These are phyloP conservation scores for Zelopaecilomyces penicillatus DNA, from an alignment of 2,329 filamentous ascomycete species.

Conservation along the genomic window DNA sequence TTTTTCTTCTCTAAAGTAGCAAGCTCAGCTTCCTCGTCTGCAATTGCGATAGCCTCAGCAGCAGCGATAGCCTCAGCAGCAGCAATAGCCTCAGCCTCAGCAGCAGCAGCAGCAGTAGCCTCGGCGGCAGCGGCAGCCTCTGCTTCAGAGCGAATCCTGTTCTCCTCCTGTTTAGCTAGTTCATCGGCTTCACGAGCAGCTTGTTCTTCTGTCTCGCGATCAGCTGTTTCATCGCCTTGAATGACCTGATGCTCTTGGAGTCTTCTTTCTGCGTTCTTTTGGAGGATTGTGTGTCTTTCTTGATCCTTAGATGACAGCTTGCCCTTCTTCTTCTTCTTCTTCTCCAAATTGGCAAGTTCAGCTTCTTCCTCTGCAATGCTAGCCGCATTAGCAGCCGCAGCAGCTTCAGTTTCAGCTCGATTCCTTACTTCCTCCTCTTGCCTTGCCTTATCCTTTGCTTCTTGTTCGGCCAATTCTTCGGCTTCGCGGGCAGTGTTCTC, in stretches of 20 bases:
- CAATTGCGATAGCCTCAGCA: conserved; percentile 15
- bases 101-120: conserved; percentile 18
- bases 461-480: conserved; percentile 15
- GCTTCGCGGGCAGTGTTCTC: conserved; percentile 15
- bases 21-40: conserved; percentile 29
- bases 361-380: conserved; percentile 18
- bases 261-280: conserved; percentile 14
- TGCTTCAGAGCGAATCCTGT: conserved; percentile 7
- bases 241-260: conserved; percentile 14
- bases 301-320: conserved; percentile 19
- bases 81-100: conserved; percentile 23
- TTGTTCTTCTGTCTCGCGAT: conserved; percentile 9
- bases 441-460: conserved; percentile 6
- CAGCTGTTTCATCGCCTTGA: too few species aligned
- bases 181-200: conserved; percentile 11
- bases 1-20: conserved; percentile 39
- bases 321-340: conserved; percentile 24
- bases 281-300: conserved; percentile 20
- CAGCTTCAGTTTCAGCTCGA: conserved; percentile 14
- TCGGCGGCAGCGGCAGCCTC: conserved; percentile 15
- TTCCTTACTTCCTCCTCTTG: conserved; percentile 9
- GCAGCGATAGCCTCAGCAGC: conserved; percentile 15
- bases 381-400: conserved; percentile 9
- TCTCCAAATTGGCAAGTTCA: conserved; percentile 22
- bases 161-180: conserved; percentile 25